phyloP scores from a whole-genome alignment of 2,329 filamentous ascomycete species.

The Akanthomyces dipterigenus region DNA sequence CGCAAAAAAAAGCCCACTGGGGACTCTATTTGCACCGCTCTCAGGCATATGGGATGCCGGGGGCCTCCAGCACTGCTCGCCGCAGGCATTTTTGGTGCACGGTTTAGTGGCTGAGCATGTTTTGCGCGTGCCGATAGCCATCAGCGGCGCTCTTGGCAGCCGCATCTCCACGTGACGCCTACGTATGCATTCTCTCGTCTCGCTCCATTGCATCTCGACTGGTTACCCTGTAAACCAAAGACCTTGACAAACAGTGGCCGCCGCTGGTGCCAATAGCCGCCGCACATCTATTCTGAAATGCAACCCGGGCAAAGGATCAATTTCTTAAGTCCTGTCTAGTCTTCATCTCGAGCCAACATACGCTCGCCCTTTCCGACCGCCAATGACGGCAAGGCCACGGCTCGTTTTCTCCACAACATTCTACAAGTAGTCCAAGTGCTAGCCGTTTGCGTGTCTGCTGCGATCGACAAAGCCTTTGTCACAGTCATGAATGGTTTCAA shows the following conservation, averaged over 20 bases:
- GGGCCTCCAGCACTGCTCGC: background rate
- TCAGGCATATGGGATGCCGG: background rate
- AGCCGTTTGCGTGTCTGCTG: too few species aligned
- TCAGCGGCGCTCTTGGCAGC: conserved; percentile 6
- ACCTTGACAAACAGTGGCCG: background rate
- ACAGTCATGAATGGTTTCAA: background rate
- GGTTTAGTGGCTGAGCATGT: too few species aligned
- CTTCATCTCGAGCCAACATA: background rate
- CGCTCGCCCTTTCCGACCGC: background rate
- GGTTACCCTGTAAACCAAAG: background rate
- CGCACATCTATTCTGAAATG: background rate
- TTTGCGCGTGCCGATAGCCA: background rate
- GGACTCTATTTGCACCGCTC: background rate
- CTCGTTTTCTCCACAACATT: conserved; percentile 2
- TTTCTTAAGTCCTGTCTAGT: background rate
- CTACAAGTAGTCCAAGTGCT: too few species aligned
- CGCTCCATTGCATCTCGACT: background rate
- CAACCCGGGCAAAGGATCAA: background rate
- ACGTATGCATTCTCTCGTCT: background rate
- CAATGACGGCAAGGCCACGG: background rate
- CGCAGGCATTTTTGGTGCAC: too few species aligned
- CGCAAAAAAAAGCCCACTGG: too few species aligned
- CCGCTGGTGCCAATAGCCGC: background rate
- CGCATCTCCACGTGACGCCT: conserved; percentile 4
- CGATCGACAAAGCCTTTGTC: background rate